Base-by-base conservation (phyloP, 495 filamentous ascomycete genomes). In the Daldinia childiae region DNA sequence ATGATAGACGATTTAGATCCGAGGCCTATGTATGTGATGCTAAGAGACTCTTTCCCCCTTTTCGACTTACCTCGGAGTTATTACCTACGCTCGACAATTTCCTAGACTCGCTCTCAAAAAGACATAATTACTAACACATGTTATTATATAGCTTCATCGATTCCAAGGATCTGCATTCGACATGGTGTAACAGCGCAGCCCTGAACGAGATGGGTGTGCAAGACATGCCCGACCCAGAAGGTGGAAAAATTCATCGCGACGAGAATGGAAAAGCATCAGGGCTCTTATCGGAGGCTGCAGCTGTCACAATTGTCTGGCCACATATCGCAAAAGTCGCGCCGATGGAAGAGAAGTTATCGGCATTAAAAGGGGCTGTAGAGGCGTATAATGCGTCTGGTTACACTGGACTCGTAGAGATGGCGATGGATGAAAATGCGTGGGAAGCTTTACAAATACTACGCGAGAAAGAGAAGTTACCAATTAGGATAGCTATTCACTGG, bases 371-470 rank as follows among this genome's bases (percentile, higher is more conserved):
- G 0, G 88, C 88, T 0, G 79, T 88, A 14, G 48, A 66, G 4
- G 80, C 83, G 9, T 90, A 90, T 70, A 84, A 84, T 34, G 79
- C 81, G 0, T 80, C 80, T 4, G 89, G 89, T 3, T 90, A 89
- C 65, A 90, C 89, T 1, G 89, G 89, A 0, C 59, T 89, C 62
- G 81, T 91, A 0, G 89, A 91, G 67, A 90, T 91, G 88, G 89
- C 88, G n/a, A 90, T 91, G 89, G 87, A 90, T 45, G 84, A 90
- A 30, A 81, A 79, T 8, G 80, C 80, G 24, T 90, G 88, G 89
- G 84, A 86, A 15, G 82, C 87, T 30, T 68, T 91, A 34, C 82
- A 85, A 9, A 69, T 77, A 21, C 80, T 86, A 54, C 82, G 83
- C 14, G 72, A 77, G 39, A 69, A 68, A 56, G 74, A 83, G 38